Base-by-base conservation (phyloP, 352 stramenopile genomes). In the Pythium guiyangense region DNA sequence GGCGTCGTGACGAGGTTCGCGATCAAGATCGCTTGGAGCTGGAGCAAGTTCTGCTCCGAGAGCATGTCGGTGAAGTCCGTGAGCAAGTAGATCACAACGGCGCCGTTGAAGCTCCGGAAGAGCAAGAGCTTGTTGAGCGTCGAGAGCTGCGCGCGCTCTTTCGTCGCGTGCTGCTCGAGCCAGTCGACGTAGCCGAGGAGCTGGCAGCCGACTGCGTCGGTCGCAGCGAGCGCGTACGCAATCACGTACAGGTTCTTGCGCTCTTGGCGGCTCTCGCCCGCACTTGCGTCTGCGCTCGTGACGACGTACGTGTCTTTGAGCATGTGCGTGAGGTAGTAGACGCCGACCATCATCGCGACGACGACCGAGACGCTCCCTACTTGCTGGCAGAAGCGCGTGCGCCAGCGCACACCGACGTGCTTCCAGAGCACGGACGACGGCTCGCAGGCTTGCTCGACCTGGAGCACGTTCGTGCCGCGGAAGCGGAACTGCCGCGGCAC, bases 61-160 rank as follows among this genome's bases (percentile, higher is more conserved):
- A 88, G 54, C 37, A 85, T 68, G 58, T 92, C 82, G 4, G 67
- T 73, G 49, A 89, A 86, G 56, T 86, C 75, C 69, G 82, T 90
- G 48, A 90, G 76, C 51, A 90, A 57, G 46, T 89, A 90, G 10
- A 90, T 73, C 29, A 92, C 83, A 22, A 92, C 67, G 2, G 79
- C 82, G 37, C 76, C 79, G 57, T 90, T 92, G 68, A 89, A 89
- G 2, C 59, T 62, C 25, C 82, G 82, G 37, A 86, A 88, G 45
- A 90, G 59, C 42, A 92, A 59, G 31, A 92, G 67, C 54, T 92
- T 92, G 62, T 90, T 87, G n/a, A 92, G 70, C 51, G 78, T 79
- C 34, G 79, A 90, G 22, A 89, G 54, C 57, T 92, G 82, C 57
- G 85, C 73, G 45, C 77, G 73, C 37, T 86, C 71, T 52, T 86